Evolutionary conservation across 352 stramenopile species (phyloP), one percentile per base, ranked within the genome.

Genomic region (Pythium utonaiense): DNA sequence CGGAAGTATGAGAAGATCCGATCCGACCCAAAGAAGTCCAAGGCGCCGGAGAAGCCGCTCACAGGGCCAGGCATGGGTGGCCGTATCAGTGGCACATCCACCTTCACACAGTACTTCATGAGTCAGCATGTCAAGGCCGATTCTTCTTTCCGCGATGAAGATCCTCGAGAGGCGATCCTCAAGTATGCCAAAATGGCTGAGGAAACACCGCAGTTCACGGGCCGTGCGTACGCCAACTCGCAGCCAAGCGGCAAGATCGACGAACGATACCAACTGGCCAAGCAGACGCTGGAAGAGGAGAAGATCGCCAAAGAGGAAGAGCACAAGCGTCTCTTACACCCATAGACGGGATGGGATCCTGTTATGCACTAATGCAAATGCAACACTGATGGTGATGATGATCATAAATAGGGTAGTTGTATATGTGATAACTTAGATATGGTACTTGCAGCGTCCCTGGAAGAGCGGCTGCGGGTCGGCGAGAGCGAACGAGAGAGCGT

Each of bases 71-170:
- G 84, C 16, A 82, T 91, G 73, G 84, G 83, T 47, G 86, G 86
- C 27, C 81, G 82, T 57, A 90, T 91, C 53, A 88, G 81, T 31
- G 83, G 83, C 50, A 86, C 71, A 55, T 86, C 85, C n/a, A 88
- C 79, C 21, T 90, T 95, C 60, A 95, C 85, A 63, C 85, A 95
- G 57, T 92, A 88, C 57, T 95, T 93, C 31, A 95, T 95, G 85
- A 89, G 79, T 60, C 89, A 73, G 62, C 85, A 95, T 41, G 87
- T 95, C 69, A 91, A 91, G 67, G 82, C 55, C 48, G 40, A 70
- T 21, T 91, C 81, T 21, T 91, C 81, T 27, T 92, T 95, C 67
- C 83, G 86, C 27, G 83, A 91, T 51, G 80, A 95, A 75, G 86
- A 95, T 30, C 86, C 86, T 25, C 82, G 86, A 10, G 80, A 89